phyloP scores from a whole-genome alignment of 768 basidiomycete genomes.

The Phaeotremella skinneri region DNA sequence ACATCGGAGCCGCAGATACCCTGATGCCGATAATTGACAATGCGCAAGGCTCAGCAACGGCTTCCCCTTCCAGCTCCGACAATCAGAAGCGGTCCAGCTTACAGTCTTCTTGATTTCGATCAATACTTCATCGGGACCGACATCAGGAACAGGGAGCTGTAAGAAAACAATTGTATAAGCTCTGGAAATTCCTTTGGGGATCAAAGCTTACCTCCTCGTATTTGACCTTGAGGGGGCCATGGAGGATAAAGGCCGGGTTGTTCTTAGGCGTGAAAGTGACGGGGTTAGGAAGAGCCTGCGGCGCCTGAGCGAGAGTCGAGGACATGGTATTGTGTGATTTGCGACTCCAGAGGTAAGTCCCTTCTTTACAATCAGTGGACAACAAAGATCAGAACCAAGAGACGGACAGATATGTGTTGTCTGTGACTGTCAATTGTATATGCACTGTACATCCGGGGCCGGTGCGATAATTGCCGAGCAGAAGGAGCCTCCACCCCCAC shows the following conservation, averaged over 20 bases:
- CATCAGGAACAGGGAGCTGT: constrained; percentile 48
- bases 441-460: too few species aligned
- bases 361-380: too few species aligned
- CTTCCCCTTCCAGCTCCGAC: neutral
- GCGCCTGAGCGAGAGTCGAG: constrained; percentile 19
- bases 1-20: constrained; percentile 86
- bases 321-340: constrained; percentile 1
- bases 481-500: too few species aligned
- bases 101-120: constrained; percentile 90
- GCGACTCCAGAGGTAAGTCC: too few species aligned
- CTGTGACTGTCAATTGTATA: too few species aligned
- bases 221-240: constrained; percentile 37
- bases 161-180: neutral
- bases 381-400: too few species aligned
- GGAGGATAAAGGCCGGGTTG: constrained; percentile 46
- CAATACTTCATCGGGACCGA: constrained; percentile 70
- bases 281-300: constrained; percentile 13
- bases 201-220: constrained; percentile 32
- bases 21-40: constrained; percentile 1
- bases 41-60: neutral
- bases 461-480: too few species aligned
- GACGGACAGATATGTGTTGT: too few species aligned
- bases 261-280: constrained; percentile 31
- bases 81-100: constrained; percentile 30
- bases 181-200: neutral